Evolutionary conservation across 2,329 filamentous ascomycete species (phyloP).

Genomic region (Aspergillus felis): DNA sequence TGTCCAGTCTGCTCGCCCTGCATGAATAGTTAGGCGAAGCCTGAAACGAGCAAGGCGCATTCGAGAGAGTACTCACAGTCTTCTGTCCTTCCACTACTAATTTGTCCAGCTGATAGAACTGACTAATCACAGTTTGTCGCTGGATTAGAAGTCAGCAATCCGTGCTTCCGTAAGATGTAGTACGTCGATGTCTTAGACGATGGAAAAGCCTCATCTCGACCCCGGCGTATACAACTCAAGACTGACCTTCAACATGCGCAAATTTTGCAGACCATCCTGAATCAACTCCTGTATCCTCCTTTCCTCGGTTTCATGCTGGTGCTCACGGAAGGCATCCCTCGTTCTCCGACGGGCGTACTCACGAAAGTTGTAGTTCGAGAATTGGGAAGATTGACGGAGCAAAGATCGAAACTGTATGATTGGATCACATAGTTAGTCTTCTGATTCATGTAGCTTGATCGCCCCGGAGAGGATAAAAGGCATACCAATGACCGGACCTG

Average conservation of each 20-base stretch:
- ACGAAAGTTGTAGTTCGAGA: constrained; percentile 94
- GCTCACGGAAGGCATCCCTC: constrained; percentile 82
- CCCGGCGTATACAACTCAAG: neutral
- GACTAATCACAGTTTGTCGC: constrained; percentile 92
- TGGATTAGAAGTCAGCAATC: constrained; percentile 47
- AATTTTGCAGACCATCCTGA: constrained; percentile 79
- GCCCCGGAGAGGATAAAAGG: neutral
- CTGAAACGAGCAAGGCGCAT: neutral
- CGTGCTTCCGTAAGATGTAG: neutral
- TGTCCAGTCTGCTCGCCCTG: constrained; percentile 52
- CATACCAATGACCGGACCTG: constrained; percentile 47
- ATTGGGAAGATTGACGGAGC: constrained; percentile 79
- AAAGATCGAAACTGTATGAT: constrained; percentile 79
- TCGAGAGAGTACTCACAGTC: constrained; percentile 52
- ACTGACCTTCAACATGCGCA: constrained; percentile 86
- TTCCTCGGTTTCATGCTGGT: constrained; percentile 68
- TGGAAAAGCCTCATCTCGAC: neutral
- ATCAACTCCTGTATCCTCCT: constrained; percentile 80
- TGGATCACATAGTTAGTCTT: neutral
- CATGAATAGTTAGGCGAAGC: neutral
- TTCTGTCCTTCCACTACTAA: constrained; percentile 89
- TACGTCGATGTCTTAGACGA: neutral
- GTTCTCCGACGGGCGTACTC: constrained; percentile 93
- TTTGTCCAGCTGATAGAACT: constrained; percentile 88
- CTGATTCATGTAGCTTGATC: neutral